phyloP scores from a whole-genome alignment of 2,329 filamentous ascomycete species.

The Sarocladium oryzae region DNA sequence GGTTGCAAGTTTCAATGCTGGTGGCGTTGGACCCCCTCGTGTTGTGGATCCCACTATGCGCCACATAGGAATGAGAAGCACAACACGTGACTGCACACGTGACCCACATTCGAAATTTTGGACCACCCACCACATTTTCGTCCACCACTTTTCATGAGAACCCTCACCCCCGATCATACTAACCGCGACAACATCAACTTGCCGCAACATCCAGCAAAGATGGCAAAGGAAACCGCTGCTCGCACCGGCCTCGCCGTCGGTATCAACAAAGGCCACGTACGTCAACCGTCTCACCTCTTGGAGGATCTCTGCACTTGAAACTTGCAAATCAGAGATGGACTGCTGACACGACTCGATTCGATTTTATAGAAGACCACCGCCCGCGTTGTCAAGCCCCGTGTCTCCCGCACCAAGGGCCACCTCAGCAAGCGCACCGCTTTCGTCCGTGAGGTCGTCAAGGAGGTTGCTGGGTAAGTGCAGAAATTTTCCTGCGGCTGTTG shows the following conservation, averaged over 20 bases:
- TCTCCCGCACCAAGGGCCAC: slow-evolving; percentile 88
- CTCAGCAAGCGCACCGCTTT: slow-evolving; percentile 95
- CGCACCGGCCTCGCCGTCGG: slow-evolving; percentile 55
- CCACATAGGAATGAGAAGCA: not conserved
- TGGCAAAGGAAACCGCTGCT: slow-evolving; percentile 54
- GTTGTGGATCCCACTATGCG: too few relatives aligned
- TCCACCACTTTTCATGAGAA: slow-evolving; percentile 15
- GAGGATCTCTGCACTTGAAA: slow-evolving; percentile 56
- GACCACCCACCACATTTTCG: slow-evolving; percentile 10
- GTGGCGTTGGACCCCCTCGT: too few relatives aligned
- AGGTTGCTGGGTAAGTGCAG: slow-evolving; percentile 80
- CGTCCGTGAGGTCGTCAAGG: slow-evolving; percentile 95
- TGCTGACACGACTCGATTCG: slow-evolving; percentile 40
- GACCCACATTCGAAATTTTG: slow-evolving; percentile 8
- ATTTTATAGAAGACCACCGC: slow-evolving; percentile 70
- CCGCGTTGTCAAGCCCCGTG: slow-evolving; percentile 69
- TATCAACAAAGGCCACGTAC: slow-evolving; percentile 60
- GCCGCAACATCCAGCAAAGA: slow-evolving; percentile 30
- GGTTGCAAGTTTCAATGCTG: too few relatives aligned
- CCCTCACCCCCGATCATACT: slow-evolving; percentile 21
- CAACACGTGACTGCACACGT: not conserved
- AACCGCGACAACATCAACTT: slow-evolving; percentile 23
- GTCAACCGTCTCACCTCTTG: slow-evolving; percentile 61
- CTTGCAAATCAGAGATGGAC: slow-evolving; percentile 48
- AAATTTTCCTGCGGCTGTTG: not conserved